Conservation (phyloP, 2,329 filamentous ascomycete species). For the Pseudovirgaria hyperparasitica region DNA sequence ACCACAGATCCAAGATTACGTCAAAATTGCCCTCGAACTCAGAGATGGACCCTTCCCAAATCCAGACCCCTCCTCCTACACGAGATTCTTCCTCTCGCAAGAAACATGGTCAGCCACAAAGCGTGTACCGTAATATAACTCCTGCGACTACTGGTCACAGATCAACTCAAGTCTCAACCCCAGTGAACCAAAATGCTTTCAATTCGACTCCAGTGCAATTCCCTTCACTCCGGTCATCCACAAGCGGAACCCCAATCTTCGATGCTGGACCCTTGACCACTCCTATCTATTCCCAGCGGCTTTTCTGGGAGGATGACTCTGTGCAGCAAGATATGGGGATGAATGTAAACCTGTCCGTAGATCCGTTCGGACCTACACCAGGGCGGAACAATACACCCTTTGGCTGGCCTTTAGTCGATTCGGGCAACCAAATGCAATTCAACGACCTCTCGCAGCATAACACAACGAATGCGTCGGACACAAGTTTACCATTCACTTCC, state of each 20-base stretch:
- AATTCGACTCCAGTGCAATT: conserved; percentile 33
- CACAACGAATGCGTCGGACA: too few relatives aligned
- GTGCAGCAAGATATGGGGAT: conserved; percentile 14
- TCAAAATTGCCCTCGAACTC: conserved; percentile 10
- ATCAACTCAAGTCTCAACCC: conserved; percentile 20
- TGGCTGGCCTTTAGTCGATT: conserved; percentile 20
- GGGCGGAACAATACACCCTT: conserved; percentile 18
- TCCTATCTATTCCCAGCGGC: conserved; percentile 41
- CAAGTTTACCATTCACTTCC: too few relatives aligned
- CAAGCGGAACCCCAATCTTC: conserved; percentile 41
- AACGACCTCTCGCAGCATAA: too few relatives aligned
- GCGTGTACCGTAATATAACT: conserved; percentile 15
- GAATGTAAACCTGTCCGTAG: conserved; percentile 21
- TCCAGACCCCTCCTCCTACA: conserved; percentile 51
- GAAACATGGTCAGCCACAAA: conserved; percentile 23
- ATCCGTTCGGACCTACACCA: conserved; percentile 22
- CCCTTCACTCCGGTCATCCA: conserved; percentile 43
- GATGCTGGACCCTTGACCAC: conserved; percentile 41
- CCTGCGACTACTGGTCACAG: conserved; percentile 29
- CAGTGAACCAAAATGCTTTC: conserved; percentile 15
- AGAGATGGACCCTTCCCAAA: conserved; percentile 31
- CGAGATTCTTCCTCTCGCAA: conserved; percentile 40
- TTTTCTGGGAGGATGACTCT: conserved; percentile 23
- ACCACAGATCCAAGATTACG: conserved; percentile 8
- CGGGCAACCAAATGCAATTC: conserved; percentile 19